Base-by-base conservation (phyloP, 352 stramenopile species). In the Phytophthora foliorum region DNA sequence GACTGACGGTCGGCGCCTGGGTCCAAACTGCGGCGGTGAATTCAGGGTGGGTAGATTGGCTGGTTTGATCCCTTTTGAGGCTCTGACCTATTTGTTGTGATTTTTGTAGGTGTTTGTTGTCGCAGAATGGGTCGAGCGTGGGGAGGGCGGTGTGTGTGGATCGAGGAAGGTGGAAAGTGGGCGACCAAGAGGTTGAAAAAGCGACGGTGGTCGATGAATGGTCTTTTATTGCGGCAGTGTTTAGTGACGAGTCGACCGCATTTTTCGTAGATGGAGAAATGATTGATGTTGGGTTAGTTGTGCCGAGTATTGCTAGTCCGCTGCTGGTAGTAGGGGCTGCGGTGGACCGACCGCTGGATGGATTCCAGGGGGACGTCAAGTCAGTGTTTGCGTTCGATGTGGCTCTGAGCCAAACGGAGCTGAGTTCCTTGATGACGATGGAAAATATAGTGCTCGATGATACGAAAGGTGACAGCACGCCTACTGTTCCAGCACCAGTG, bases 341-440 rank as follows among this genome's bases (percentile, higher is more conserved):
- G 21, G 32, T 9, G 19, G 13, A 38, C 2, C 44, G 68, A 6
- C 57, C 55, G 8, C 53, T 77, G 21, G 38, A 24, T 11, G 77
- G 82, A 2, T 70, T 88, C 41, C 67, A 72, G 29, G 75, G 77
- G 3, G 48, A 62, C 10, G 38, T 90, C 13, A 80, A 78, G 38
- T 73, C 55, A 44, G 52, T 86, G 36, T 90, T 90, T 69, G 39
- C 68, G 22, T 89, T 80, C 34, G 78, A 84, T 54, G 49, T 63
- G 17, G 67, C 74, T 29, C 51, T 90, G 16, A 79, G 62, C 4
- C 14, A 67, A 21, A 75, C 49, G 9, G 76, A 90, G 57, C 50
- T 88, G 4, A 52, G n/a, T 14, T 84, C 75, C 64, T 62, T 88
- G 17, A 87, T 82, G 75, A 65, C 49, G 0, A 53, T 59, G 7